Evolutionary conservation across 192 early-diverging fungal genomes (phyloP).

Genomic region (Backusella mclennaniae): DNA sequence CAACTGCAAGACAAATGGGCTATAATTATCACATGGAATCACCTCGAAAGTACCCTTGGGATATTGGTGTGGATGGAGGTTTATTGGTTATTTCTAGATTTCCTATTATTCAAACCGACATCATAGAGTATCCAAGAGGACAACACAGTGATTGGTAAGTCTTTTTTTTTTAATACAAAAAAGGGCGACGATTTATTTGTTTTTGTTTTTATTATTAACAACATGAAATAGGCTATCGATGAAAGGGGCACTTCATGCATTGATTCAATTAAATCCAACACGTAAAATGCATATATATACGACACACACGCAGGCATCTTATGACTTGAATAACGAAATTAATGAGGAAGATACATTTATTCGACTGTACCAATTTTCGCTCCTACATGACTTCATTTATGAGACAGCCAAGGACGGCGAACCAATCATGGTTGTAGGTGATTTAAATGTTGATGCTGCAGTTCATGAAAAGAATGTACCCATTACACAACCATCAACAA

Average conservation of each 20-base stretch:
- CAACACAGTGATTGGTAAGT: constrained; percentile 70
- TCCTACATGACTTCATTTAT: constrained; percentile 67
- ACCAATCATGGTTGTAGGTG: constrained; percentile 36
- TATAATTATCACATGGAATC: constrained; percentile 67
- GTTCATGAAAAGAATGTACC: constrained; percentile 19
- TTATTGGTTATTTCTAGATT: constrained; percentile 72
- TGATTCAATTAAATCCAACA: constrained; percentile 53
- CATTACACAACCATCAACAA: constrained; percentile 36
- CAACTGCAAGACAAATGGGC: constrained; percentile 60
- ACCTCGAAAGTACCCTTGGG: constrained; percentile 58
- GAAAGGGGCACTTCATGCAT: constrained; percentile 80
- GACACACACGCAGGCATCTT: constrained; percentile 85
- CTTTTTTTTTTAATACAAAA: background rate
- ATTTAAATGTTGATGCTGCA: constrained; percentile 69
- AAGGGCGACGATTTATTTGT: background rate
- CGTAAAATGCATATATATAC: constrained; percentile 69
- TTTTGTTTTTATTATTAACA: constrained; percentile 1
- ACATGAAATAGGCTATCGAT: constrained; percentile 45
- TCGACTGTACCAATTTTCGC: constrained; percentile 62
- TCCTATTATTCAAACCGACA: constrained; percentile 59
- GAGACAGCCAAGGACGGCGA: constrained; percentile 39
- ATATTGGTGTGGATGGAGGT: constrained; percentile 71
- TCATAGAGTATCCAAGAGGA: constrained; percentile 64
- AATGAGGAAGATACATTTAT: constrained; percentile 53
- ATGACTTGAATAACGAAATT: constrained; percentile 50